A percentile compares a stretch with the other conserved stretches of the same genome.
These are phyloP conservation scores for Taxillus chinensis DNA, from an alignment of 164 flowering plant genomes.

Conservation along the genomic window DNA sequence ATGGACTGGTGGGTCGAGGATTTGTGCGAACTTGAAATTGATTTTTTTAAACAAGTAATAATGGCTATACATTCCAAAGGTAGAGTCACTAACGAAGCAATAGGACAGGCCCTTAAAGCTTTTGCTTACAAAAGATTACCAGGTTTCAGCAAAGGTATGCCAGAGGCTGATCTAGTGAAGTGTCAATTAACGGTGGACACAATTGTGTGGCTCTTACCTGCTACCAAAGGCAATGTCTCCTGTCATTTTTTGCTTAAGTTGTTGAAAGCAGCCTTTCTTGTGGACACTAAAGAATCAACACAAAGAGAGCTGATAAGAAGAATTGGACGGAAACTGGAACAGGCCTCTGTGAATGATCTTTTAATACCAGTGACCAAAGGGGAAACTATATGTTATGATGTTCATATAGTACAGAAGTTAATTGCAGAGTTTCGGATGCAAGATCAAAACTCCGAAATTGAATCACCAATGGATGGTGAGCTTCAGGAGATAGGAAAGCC, in stretches of 20 bases:
- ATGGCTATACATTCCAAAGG: slow-evolving; percentile 44
- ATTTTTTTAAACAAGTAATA: slow-evolving; percentile 55
- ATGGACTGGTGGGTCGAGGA: slow-evolving; percentile 99
- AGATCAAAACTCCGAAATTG: slow-evolving; percentile 34
- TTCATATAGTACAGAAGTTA: slow-evolving; percentile 45
- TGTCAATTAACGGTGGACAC: slow-evolving; percentile 42
- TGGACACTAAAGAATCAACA: slow-evolving; percentile 43
- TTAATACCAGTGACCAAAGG: slow-evolving; percentile 46
- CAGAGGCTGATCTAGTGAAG: slow-evolving; percentile 33
- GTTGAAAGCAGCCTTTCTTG: slow-evolving; percentile 53
- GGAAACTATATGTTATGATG: slow-evolving; percentile 47
- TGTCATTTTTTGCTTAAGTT: slow-evolving; percentile 70
- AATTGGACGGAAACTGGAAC: slow-evolving; percentile 78
- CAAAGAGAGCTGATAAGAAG: slow-evolving; percentile 48
- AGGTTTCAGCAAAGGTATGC: slow-evolving; percentile 45
- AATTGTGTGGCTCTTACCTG: slow-evolving; percentile 63
- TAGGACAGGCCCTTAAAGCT: slow-evolving; percentile 83
- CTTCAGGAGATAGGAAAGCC: slow-evolving; percentile 37
- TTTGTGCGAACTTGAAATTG: slow-evolving; percentile 76
- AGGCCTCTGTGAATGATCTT: slow-evolving; percentile 69
- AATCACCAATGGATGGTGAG: slow-evolving; percentile 25
- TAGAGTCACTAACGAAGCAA: slow-evolving; percentile 32
- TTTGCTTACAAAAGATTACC: slow-evolving; percentile 62
- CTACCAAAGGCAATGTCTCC: slow-evolving; percentile 57
- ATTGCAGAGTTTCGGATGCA: slow-evolving; percentile 59